Evolutionary conservation across 257 asterid genomes (phyloP), one percentile per base, ranked within the genome.

Genomic region (Capsicum baccatum): DNA sequence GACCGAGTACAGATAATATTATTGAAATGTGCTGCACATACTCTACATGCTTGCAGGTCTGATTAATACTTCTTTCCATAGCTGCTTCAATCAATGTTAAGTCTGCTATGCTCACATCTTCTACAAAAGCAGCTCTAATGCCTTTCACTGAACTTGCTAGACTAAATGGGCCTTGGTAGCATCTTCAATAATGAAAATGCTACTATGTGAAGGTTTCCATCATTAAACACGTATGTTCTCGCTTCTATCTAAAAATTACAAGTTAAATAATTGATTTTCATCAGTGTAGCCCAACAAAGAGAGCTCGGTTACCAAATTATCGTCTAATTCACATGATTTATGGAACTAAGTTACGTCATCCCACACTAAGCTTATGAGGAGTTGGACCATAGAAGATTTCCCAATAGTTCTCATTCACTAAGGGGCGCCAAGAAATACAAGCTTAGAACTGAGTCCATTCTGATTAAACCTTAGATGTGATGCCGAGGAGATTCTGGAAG

Each of bases 121-220:
- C 16, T n/a, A 47, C 54, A 71, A 44, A 71, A 71, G 39, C 11
- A 71, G 10, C 58, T 71, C 39, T 71, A 47, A n/a, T 71, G 58
- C 58, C 17, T 71, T 71, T 50, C 57, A 47, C 9, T 19, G 37
- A 47, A 9, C 58, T 47, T 71, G 58, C 10, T 12, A 47, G 14
- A n/a, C 58, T 71, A 47, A 17, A 71, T 67, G 39, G 79, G 37
- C 58, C 47, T 71, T n/a, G 58, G 11, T n/a, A 48, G 79, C 79
- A 44, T 71, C 79, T 47, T 71, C 79, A 71, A 50, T 47, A n/a
- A 47, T 71, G 79, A 71, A 71, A 69, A n/a, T n/a, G 5, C 13
- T 47, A 44, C 9, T 39, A 47, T 71, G 39, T 9, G 56, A 3
- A 47, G 79, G n/a, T 47, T 71, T 71, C 39, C 58, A 9, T 71